Conservation (phyloP, 2,329 filamentous ascomycete species). For the Colletotrichum paranaense region DNA sequence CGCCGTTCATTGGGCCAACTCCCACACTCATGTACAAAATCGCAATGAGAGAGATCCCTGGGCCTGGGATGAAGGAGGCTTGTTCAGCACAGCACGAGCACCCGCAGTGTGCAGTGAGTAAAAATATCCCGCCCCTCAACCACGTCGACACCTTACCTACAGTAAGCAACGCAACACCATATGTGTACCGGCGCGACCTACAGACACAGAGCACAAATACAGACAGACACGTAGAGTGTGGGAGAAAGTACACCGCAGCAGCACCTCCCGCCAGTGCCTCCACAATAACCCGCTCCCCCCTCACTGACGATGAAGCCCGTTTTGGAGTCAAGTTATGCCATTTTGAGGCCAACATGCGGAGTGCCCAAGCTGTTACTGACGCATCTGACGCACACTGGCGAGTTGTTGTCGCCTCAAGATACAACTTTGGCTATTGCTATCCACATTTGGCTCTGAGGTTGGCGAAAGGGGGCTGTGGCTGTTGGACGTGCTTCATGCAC, state of each 20-base stretch:
- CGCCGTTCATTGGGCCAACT: conserved; percentile 11
- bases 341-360: conserved; percentile 15
- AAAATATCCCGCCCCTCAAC: conserved; percentile 23
- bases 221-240: too few species aligned
- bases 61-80: background rate
- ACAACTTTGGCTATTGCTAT: background rate
- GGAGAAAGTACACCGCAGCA: background rate
- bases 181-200: background rate
- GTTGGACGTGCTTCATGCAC: conserved; percentile 11
- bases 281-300: background rate
- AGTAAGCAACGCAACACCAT: conserved; percentile 8
- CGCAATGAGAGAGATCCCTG: background rate
- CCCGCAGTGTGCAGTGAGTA: conserved; percentile 18
- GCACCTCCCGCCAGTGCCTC: conserved; percentile 25
- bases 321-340: conserved; percentile 12
- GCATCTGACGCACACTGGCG: conserved; percentile 15
- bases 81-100: conserved; percentile 21
- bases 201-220: background rate
- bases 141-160: background rate
- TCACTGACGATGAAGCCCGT: conserved; percentile 16
- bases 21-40: background rate
- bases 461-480: conserved; percentile 19
- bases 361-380: background rate
- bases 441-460: background rate
- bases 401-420: background rate